phyloP scores from a whole-genome alignment of 768 basidiomycete genomes.

The Leccinum boreale region DNA sequence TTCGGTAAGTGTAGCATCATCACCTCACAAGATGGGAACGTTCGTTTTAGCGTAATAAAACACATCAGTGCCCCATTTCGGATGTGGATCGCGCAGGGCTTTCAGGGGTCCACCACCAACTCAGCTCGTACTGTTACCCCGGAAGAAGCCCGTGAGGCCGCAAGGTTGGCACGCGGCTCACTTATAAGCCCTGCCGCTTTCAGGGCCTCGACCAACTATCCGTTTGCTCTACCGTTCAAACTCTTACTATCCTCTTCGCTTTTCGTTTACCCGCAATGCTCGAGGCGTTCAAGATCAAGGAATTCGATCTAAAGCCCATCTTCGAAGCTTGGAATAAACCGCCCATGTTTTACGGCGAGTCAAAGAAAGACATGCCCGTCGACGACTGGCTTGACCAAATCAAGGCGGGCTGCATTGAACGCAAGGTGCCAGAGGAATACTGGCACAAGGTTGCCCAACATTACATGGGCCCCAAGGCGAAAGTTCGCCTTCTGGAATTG shows the following conservation, averaged over 20 bases:
- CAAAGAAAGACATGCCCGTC: constrained; percentile 65
- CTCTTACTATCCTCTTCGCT: not conserved
- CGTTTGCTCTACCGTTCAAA: constrained; percentile 12
- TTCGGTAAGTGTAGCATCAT: constrained; percentile 5
- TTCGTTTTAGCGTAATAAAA: constrained; percentile 14
- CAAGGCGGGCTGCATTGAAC: constrained; percentile 66
- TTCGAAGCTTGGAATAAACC: constrained; percentile 63
- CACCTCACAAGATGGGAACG: constrained; percentile 11
- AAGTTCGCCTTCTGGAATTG: constrained; percentile 59
- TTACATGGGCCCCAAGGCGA: constrained; percentile 71
- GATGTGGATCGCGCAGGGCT: constrained; percentile 11
- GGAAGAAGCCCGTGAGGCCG: constrained; percentile 20
- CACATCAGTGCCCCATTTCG: not conserved
- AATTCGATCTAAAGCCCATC: constrained; percentile 70
- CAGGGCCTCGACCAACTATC: constrained; percentile 11
- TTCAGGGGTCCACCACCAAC: constrained; percentile 16
- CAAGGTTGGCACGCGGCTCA: constrained; percentile 27
- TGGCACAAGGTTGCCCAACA: constrained; percentile 82
- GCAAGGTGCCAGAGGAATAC: constrained; percentile 73
- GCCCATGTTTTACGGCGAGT: constrained; percentile 63
- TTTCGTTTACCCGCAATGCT: constrained; percentile 40
- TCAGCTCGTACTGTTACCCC: constrained; percentile 24
- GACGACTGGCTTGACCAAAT: constrained; percentile 73
- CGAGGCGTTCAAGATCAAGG: constrained; percentile 76
- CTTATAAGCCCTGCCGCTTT: constrained; percentile 24